Percentiles rank a stretch among this genome's conserved stretches.
phyloP scores from a whole-genome alignment of 2,329 filamentous ascomycete species.

The Fulvia fulva region DNA sequence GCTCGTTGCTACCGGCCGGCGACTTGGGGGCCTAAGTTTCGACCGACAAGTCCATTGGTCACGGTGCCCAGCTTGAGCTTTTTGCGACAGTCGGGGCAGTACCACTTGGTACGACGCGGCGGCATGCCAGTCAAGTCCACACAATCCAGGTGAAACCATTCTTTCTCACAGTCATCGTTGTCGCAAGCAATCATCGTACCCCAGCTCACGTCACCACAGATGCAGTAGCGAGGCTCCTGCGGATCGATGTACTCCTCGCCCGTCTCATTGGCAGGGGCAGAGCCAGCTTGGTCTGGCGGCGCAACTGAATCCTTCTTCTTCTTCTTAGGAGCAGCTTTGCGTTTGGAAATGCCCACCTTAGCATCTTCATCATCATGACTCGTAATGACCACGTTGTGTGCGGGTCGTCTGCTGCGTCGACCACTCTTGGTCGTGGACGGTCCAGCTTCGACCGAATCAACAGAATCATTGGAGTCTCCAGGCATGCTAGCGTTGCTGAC shows the following conservation, averaged over 20 bases:
- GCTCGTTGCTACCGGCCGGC: constrained; percentile 4
- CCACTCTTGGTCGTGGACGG: constrained; percentile 20
- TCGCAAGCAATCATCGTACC: constrained; percentile 82
- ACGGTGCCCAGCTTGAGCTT: constrained; percentile 35
- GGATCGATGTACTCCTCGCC: constrained; percentile 58
- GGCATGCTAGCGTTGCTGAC: constrained; percentile 45
- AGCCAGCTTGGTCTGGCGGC: constrained; percentile 9
- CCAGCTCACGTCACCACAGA: constrained; percentile 75
- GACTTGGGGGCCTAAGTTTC: constrained; percentile 9
- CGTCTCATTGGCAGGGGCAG: constrained; percentile 7
- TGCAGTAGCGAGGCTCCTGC: constrained; percentile 70
- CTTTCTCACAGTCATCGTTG: constrained; percentile 70
- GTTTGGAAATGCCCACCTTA: constrained; percentile 66
- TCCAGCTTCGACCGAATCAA: constrained; percentile 15
- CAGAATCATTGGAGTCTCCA: constrained; percentile 20
- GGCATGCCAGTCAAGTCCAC: constrained; percentile 67
- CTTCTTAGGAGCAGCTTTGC: constrained; percentile 65
- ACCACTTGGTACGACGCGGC: constrained; percentile 74
- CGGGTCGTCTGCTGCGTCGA: constrained; percentile 64
- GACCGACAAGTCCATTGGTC: constrained; percentile 31
- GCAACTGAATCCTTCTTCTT: constrained; percentile 40
- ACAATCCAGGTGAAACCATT: constrained; percentile 83
- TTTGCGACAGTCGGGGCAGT: constrained; percentile 71
- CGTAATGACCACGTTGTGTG: constrained; percentile 63
- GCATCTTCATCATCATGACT: constrained; percentile 50